These are phyloP conservation scores for Bretschneidera sinensis DNA, from an alignment of 345 rosid genomes.

Conservation along the genomic window DNA sequence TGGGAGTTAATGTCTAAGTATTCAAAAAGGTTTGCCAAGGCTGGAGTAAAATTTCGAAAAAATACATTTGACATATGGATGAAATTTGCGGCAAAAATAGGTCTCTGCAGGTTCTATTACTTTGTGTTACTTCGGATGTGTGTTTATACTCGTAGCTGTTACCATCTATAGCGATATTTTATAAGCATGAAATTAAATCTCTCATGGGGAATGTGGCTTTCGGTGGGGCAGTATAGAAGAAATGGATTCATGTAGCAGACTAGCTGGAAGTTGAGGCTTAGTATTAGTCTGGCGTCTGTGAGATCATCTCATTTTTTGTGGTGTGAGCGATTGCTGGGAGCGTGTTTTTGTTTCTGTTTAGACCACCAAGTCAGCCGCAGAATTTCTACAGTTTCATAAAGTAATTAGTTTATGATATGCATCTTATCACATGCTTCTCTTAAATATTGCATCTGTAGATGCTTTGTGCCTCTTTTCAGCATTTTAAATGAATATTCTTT, in stretches of 20 bases:
- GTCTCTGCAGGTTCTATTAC: slow-evolving; percentile 23
- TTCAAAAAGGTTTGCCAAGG: slow-evolving; percentile 52
- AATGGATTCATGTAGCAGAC: background rate
- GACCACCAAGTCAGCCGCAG: background rate
- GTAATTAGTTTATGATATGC: background rate
- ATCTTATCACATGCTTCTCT: background rate
- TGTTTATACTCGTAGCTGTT: background rate
- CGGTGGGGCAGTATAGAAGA: background rate
- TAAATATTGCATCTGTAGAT: background rate
- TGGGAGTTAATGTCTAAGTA: slow-evolving; percentile 66
- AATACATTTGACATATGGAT: slow-evolving; percentile 74
- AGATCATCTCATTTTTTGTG: background rate
- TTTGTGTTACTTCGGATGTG: slow-evolving; percentile 6
- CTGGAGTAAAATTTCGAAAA: slow-evolving; percentile 63
- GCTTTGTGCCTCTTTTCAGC: background rate
- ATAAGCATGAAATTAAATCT: background rate
- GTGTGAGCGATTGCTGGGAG: background rate
- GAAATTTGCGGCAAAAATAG: slow-evolving; percentile 73
- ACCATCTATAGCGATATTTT: background rate
- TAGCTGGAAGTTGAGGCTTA: background rate
- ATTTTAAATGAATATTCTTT: too few species aligned
- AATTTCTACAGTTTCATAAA: too few species aligned
- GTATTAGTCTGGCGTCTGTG: background rate
- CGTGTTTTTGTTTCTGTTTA: too few species aligned
- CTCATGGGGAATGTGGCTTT: too few species aligned